Evolutionary conservation across 331 rosid genomes (phyloP), one percentile per base, ranked within the genome.

Genomic region (Arachis monticola): DNA sequence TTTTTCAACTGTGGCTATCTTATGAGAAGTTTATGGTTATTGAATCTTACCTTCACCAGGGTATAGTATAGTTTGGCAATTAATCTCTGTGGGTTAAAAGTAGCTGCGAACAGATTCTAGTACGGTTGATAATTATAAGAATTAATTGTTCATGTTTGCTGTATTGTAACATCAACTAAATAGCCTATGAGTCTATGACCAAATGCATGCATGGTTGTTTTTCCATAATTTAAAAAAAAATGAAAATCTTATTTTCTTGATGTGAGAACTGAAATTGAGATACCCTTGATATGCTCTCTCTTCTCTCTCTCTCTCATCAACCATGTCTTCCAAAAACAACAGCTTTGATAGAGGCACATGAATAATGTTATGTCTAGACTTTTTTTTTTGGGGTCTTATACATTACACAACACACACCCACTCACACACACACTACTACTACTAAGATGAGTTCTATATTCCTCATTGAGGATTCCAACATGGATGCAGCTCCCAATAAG

Each of bases 131-230:
- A 69, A 52, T 27, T 41, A 69, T 30, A 51, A 10, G 35, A 69
- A 62, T 10, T 50, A 14, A 45, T 55, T 71, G 12, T 70, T 78
- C 67, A 14, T 64, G n/a, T 44, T 60, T 7, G 40, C 5, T 5
- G 59, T n/a, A 9, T 30, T 61, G 66, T 35, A 61, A 61, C 66
- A 22, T 57, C 61, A 30, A 60, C 12, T 31, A 60, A 7, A 60
- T 9, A 60, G 56, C 58, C 45, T 44, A 77, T 51, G 60, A 60
- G 56, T 48, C 45, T 44, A 77, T 51, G 60, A 22, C 47, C 62
- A 60, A 27, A 51, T 69, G 48, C 51, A 61, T 61, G 47, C 68
- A 60, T 69, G 81, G 11, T 66, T 31, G 56, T 55, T 66, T 65
- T 67, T 47, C 13, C 56, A 5, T 40, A 61, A 61, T 38, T 61